These are phyloP conservation scores for Corymbia citriodora DNA, from an alignment of 441 rosid species.

Conservation along the genomic window DNA sequence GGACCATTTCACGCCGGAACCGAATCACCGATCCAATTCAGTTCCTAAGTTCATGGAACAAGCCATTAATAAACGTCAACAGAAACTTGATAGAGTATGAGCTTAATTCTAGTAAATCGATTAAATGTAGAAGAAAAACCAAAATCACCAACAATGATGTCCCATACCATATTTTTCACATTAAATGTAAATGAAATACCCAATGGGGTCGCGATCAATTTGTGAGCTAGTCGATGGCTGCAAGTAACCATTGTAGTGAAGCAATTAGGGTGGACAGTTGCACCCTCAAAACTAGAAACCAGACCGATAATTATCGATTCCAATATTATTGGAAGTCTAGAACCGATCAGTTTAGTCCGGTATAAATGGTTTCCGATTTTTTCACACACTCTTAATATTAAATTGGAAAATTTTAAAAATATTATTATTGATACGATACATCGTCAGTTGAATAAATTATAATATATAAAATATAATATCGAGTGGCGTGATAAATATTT, in stretches of 20 bases:
- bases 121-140: not conserved
- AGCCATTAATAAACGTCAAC: too few species aligned
- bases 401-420: too few species aligned
- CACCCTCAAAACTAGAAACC: too few species aligned
- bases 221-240: too few species aligned
- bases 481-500: not conserved
- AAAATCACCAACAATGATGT: not conserved
- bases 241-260: too few species aligned
- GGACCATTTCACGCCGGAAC: not conserved
- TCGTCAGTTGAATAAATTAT: not conserved
- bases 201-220: too few species aligned
- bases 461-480: not conserved
- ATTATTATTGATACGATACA: not conserved
- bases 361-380: too few species aligned
- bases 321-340: too few species aligned
- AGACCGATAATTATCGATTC: accelerated
- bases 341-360: accelerated
- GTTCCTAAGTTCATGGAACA: not conserved
- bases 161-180: not conserved
- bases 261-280: too few species aligned
- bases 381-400: not conserved
- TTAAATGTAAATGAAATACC: not conserved
- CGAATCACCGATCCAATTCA: accelerated
- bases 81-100: too few species aligned
- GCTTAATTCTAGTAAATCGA: not conserved